phyloP scores from a whole-genome alignment of 306 rosid genomes.

The Ziziphus jujuba region DNA sequence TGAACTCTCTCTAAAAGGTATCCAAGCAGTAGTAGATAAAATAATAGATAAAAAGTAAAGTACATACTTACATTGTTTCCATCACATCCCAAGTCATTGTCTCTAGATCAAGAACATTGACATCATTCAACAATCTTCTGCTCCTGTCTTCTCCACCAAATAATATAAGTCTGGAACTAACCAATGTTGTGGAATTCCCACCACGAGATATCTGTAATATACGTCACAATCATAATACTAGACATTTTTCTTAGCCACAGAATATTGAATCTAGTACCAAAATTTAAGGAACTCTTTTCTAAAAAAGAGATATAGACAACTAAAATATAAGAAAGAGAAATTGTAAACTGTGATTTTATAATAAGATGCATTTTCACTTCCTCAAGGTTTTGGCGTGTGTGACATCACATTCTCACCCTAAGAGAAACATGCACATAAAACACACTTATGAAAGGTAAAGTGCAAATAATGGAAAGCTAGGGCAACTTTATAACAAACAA shows the following conservation, averaged over 20 bases:
- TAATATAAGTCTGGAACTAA: constrained; percentile 82
- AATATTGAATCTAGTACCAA: constrained; percentile 21
- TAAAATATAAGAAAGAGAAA: not conserved
- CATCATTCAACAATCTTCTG: constrained; percentile 82
- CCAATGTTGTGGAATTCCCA: constrained; percentile 82
- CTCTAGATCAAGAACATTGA: constrained; percentile 76
- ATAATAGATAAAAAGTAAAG: constrained; percentile 25
- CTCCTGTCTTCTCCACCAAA: constrained; percentile 94
- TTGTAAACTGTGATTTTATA: not conserved
- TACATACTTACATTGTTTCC: constrained; percentile 63
- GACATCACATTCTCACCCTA: not conserved
- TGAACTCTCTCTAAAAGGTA: constrained; percentile 27
- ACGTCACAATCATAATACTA: constrained; percentile 27
- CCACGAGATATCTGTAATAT: constrained; percentile 67
- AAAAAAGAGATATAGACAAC: no score
- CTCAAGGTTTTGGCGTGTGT: not conserved
- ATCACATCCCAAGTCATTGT: constrained; percentile 75
- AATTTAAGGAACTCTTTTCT: not conserved
- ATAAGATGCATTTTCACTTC: constrained; percentile 2
- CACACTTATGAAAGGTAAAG: no score
- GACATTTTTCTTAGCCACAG: constrained; percentile 23
- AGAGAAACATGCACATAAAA: not conserved
- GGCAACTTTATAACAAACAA: no score
- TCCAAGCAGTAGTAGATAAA: constrained; percentile 22
- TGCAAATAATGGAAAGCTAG: no score